These are phyloP conservation scores for Nicotiana benthamiana DNA, from an alignment of 257 asterid species.

Conservation along the genomic window DNA sequence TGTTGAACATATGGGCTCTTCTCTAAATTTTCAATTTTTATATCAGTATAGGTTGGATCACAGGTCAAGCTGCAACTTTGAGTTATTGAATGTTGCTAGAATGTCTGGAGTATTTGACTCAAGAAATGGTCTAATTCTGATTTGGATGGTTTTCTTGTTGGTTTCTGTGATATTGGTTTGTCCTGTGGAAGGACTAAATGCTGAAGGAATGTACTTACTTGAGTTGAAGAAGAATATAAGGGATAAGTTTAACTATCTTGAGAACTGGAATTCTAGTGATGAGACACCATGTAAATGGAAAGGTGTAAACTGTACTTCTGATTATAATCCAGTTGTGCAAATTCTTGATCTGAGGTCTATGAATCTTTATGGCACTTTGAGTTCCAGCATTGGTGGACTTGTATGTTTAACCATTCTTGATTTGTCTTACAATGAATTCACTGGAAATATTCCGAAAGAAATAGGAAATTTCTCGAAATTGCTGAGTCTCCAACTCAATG, in stretches of 20 bases:
- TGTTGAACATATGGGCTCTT: neutral
- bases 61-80: constrained; percentile 8
- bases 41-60: constrained; percentile 17
- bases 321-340: constrained; percentile 37
- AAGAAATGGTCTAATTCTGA: constrained; percentile 24
- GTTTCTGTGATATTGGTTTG: constrained; percentile 20
- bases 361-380: constrained; percentile 70
- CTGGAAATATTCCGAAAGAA: constrained; percentile 61
- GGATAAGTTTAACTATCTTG: constrained; percentile 41
- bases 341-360: constrained; percentile 44
- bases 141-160: constrained; percentile 29
- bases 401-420: constrained; percentile 42
- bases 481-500: constrained; percentile 43
- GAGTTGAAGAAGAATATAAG: constrained; percentile 49
- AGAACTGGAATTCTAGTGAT: constrained; percentile 62
- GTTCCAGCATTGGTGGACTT: constrained; percentile 48
- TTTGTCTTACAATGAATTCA: constrained; percentile 53
- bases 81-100: constrained; percentile 14
- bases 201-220: constrained; percentile 52
- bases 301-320: constrained; percentile 65
- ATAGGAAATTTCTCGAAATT: constrained; percentile 47
- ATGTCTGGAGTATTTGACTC: constrained; percentile 40
- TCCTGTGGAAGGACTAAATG: constrained; percentile 47
- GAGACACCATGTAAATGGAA: constrained; percentile 65
- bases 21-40: neutral